Evolutionary conservation across 2,329 filamentous ascomycete genomes (phyloP), one percentile per base, ranked within the genome.

Genomic region (Fusarium foetens): DNA sequence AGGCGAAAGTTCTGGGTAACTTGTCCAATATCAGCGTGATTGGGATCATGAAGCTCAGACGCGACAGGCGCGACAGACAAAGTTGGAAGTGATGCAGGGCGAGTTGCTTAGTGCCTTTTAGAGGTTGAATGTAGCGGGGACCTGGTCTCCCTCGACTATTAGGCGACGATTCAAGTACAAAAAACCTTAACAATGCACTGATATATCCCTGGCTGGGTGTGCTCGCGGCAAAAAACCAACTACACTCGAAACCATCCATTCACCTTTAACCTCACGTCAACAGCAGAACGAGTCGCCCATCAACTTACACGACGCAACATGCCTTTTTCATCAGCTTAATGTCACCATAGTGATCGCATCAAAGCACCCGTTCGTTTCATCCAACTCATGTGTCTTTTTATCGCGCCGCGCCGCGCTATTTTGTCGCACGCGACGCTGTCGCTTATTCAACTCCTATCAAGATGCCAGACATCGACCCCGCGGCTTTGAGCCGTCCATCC

Each of bases 401-500:
- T 77, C 80, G 79, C 82, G 79, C 80, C 79, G 84, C 83, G 84
- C 83, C 80, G 83, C 82, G 83, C 84, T 80, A 72, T 70, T 79
- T 76, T 78, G 80, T 80, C 80, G 84, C 83, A 83, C 84, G 86
- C 86, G 85, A 86, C 84, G 75, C 74, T 68, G 76, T 75, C 77
- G 74, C 73, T 78, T 74, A 76, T 71, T 71, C 76, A 69, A 71
- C 73, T 72, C 70, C 62, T 68, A 69, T 75, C 77, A 79, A 77
- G 73, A 92, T 92, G 90, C 89, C 90, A 77, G 90, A 92, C 83
- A 92, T 92, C 83, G 90, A 92, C 84, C 90, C 90, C 78, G 89
- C 90, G 84, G 89, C 90, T 72, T 82, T 92, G 77, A 91, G 89
- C 85, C 88, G 89, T 77, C 87, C 89, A 69, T 82, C 88, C 52